A percentile compares a stretch with the other conserved stretches of the same genome.
Conservation (phyloP, 176 grass and related monocot species). For the Bonia amplexicaulis region DNA sequence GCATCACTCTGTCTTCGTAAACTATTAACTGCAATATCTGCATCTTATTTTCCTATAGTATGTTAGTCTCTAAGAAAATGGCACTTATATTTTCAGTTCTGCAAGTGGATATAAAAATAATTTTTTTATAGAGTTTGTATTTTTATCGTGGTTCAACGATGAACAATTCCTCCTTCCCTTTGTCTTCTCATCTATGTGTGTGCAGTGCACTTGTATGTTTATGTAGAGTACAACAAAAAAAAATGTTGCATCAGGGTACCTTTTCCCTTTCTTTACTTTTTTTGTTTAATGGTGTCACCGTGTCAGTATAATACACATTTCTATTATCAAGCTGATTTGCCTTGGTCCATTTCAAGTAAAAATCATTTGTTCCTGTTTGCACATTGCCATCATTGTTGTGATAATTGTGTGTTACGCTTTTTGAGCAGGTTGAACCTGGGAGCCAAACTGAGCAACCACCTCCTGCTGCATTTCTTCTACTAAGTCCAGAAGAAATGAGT, state of each 20-base stretch:
- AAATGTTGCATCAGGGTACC: not conserved
- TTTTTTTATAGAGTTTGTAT: not conserved
- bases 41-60: slow-evolving; percentile 10
- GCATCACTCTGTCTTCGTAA: not conserved
- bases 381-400: not conserved
- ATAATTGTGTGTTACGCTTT: slow-evolving; percentile 14
- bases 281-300: not conserved
- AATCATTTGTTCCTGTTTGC: not conserved
- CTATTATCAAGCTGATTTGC: not conserved
- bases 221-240: not conserved
- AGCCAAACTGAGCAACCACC: slow-evolving; percentile 97
- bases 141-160: not conserved
- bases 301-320: not conserved
- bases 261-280: not conserved
- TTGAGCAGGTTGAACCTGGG: slow-evolving; percentile 85
- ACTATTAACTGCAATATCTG: slow-evolving; percentile 13
- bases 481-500: slow-evolving; percentile 75
- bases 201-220: not conserved
- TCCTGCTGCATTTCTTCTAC: slow-evolving; percentile 79
- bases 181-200: not conserved
- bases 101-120: not conserved
- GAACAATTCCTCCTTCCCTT: not conserved
- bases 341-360: not conserved
- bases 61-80: slow-evolving; percentile 3
- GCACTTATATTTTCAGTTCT: not conserved